Percentiles rank a stretch among this genome's conserved stretches.
Conservation (phyloP, 257 asterid genomes). For the Mentha longifolia region DNA sequence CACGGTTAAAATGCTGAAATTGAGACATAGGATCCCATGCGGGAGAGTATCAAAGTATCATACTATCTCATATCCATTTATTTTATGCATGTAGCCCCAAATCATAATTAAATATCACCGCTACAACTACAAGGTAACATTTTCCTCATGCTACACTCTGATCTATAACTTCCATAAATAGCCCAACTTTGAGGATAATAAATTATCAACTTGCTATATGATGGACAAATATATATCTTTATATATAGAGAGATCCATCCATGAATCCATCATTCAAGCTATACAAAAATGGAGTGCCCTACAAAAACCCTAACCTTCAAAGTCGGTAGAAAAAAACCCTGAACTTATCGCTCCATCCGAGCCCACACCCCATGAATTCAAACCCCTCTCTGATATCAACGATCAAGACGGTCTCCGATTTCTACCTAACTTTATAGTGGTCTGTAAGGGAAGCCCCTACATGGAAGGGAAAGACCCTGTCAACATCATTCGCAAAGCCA, state of each 20-base stretch:
- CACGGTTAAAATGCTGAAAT: too few species aligned
- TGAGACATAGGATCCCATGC: too few species aligned
- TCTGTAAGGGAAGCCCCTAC: conserved; percentile 40
- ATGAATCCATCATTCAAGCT: neutral
- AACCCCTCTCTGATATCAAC: conserved; percentile 65
- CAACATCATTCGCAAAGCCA: conserved; percentile 47
- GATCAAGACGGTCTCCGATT: conserved; percentile 59
- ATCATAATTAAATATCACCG: too few species aligned
- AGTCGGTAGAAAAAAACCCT: conserved; percentile 46
- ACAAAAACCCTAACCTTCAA: conserved; percentile 40
- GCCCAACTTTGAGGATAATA: too few species aligned
- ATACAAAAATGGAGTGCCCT: neutral
- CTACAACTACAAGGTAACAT: too few species aligned
- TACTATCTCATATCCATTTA: too few species aligned
- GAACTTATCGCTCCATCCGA: conserved; percentile 59
- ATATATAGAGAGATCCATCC: neutral
- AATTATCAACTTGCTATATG: too few species aligned
- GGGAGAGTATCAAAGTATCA: too few species aligned
- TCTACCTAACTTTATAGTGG: conserved; percentile 50
- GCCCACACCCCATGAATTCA: conserved; percentile 58
- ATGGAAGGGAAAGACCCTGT: conserved; percentile 52
- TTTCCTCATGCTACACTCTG: too few species aligned
- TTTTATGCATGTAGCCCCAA: too few species aligned
- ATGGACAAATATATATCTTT: too few species aligned
- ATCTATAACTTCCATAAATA: too few species aligned